Percentiles rank a stretch among this genome's conserved stretches.
These are phyloP conservation scores for Talaromyces sp. DNA, from an alignment of 2,329 filamentous ascomycete species.

Conservation along the genomic window DNA sequence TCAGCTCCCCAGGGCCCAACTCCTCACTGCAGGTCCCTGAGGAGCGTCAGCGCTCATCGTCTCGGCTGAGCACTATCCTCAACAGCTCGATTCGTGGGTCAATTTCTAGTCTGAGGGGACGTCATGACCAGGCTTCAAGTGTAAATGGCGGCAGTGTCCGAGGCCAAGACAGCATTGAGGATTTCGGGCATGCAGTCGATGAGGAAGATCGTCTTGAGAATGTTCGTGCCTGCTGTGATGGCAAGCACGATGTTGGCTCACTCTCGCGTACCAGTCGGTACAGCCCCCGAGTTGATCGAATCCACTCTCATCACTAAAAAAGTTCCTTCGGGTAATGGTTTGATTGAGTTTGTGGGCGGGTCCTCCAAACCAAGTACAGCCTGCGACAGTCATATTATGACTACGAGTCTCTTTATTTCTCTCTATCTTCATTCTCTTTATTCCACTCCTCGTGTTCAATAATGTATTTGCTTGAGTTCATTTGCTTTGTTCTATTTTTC, in stretches of 20 bases:
- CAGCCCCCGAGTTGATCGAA: constrained; percentile 42
- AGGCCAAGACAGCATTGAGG: constrained; percentile 75
- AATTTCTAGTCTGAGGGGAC: constrained; percentile 52
- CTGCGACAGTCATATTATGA: constrained; percentile 25
- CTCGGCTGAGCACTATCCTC: constrained; percentile 52
- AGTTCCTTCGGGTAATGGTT: constrained; percentile 16
- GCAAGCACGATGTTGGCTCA: constrained; percentile 70
- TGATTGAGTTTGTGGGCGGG: constrained; percentile 28
- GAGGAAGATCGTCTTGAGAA: constrained; percentile 81
- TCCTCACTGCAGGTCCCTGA: constrained; percentile 38
- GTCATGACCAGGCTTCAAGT: constrained; percentile 40
- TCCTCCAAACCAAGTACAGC: constrained; percentile 26
- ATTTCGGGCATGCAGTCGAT: constrained; percentile 70
- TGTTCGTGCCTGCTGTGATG: constrained; percentile 95
- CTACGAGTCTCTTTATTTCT: constrained; percentile 22
- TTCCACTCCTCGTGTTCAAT: constrained; percentile 13
- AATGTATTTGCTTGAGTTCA: constrained; percentile 7
- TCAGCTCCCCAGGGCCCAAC: constrained; percentile 36
- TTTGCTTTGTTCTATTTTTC: neutral
- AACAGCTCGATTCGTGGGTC: constrained; percentile 53
- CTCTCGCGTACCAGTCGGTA: constrained; percentile 46
- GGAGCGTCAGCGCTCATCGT: constrained; percentile 48
- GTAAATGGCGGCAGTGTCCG: constrained; percentile 44
- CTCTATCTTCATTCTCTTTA: too few species aligned
- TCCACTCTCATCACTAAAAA: constrained; percentile 40